phyloP scores from a whole-genome alignment of 352 stramenopile species.

The Pythium brassicae region DNA sequence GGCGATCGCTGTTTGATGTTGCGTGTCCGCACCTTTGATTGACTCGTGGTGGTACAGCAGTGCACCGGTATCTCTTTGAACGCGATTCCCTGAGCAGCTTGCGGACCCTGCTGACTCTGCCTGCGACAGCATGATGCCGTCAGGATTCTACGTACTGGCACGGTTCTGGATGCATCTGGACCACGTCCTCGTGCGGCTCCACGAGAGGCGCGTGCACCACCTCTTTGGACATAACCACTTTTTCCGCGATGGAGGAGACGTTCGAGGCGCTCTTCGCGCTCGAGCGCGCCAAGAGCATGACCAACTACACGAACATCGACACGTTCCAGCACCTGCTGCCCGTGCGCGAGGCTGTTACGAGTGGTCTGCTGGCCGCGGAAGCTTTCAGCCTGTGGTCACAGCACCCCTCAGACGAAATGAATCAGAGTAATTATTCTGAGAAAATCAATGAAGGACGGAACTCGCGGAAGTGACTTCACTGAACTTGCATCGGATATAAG shows the following conservation, averaged over 20 bases:
- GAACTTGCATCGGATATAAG: too few relatives aligned
- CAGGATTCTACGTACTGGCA: constrained; percentile 71
- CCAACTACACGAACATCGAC: constrained; percentile 83
- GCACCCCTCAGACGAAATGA: too few relatives aligned
- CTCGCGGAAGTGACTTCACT: too few relatives aligned
- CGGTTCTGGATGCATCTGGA: constrained; percentile 85
- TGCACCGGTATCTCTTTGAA: too few relatives aligned
- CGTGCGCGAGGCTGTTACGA: constrained; percentile 54
- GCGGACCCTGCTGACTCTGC: too few relatives aligned
- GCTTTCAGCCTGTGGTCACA: too few relatives aligned
- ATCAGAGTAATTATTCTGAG: too few relatives aligned
- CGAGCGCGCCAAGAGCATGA: constrained; percentile 68
- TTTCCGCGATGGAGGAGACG: constrained; percentile 61
- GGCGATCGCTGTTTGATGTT: constrained; percentile 41
- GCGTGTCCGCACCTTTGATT: background rate
- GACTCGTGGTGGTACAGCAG: too few relatives aligned
- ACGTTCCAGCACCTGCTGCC: constrained; percentile 73
- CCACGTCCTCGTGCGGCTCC: constrained; percentile 69
- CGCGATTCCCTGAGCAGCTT: too few relatives aligned
- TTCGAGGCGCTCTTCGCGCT: constrained; percentile 66
- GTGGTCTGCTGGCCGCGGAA: too few relatives aligned
- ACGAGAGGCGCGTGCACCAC: constrained; percentile 82
- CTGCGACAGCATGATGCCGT: too few relatives aligned
- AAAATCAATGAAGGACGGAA: too few relatives aligned
- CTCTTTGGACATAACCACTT: constrained; percentile 70